phyloP scores from a whole-genome alignment of 2,329 filamentous ascomycete species.

The Aureobasidium sp. region DNA sequence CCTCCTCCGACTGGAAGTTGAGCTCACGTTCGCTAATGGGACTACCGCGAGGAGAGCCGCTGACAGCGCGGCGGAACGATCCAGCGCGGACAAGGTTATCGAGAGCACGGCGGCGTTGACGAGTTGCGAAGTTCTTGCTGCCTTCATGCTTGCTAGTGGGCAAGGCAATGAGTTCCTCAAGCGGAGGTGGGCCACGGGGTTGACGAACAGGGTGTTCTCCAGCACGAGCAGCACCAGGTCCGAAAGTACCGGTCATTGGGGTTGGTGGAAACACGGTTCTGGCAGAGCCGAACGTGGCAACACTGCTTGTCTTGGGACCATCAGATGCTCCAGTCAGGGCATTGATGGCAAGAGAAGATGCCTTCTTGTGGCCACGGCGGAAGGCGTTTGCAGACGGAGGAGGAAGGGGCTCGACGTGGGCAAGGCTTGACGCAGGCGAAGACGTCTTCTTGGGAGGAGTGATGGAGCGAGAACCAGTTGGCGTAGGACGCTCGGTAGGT shows the following conservation, averaged over 20 bases:
- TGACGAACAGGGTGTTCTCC: slow-evolving; percentile 92
- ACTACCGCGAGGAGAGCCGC: slow-evolving; percentile 55
- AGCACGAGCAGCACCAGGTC: slow-evolving; percentile 82
- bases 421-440: slow-evolving; percentile 48
- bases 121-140: slow-evolving; percentile 92
- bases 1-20: slow-evolving; percentile 62
- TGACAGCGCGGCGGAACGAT: slow-evolving; percentile 65
- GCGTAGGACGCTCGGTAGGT: slow-evolving; percentile 43
- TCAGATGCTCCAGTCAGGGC: slow-evolving; percentile 45
- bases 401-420: slow-evolving; percentile 64
- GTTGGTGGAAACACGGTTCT: slow-evolving; percentile 58
- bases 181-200: slow-evolving; percentile 79
- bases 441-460: slow-evolving; percentile 54
- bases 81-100: slow-evolving; percentile 87
- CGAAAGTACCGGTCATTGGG: slow-evolving; percentile 76
- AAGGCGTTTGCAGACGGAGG: slow-evolving; percentile 86
- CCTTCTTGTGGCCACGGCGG: slow-evolving; percentile 78
- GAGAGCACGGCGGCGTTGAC: slow-evolving; percentile 84
- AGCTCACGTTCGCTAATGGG: slow-evolving; percentile 76
- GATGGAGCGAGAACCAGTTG: slow-evolving; percentile 51
- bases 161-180: slow-evolving; percentile 83
- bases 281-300: slow-evolving; percentile 38
- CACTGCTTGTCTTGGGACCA: slow-evolving; percentile 63
- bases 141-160: slow-evolving; percentile 90
- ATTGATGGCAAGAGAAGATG: slow-evolving; percentile 58